A percentile compares a stretch with the other conserved stretches of the same genome.
phyloP scores from a whole-genome alignment of 176 grass and related monocot species.

The Aegilops speltoides region DNA sequence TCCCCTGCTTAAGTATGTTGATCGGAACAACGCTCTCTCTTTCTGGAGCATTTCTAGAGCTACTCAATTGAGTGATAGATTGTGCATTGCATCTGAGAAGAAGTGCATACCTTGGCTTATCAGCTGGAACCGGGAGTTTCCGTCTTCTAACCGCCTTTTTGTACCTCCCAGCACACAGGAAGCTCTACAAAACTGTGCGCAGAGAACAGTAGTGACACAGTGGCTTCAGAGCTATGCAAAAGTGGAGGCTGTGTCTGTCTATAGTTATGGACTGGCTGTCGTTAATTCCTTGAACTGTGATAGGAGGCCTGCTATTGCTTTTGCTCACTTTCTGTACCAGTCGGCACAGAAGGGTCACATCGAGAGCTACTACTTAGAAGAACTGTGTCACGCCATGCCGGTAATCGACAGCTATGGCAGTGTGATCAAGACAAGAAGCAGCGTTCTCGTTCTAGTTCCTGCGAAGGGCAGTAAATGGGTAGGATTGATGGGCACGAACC shows the following conservation, averaged over 20 bases:
- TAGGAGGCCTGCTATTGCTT: conserved; percentile 31
- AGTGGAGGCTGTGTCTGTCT: conserved; percentile 34
- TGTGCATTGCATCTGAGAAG: conserved; percentile 48
- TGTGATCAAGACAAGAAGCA: conserved; percentile 6
- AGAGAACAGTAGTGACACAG: background rate
- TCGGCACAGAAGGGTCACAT: conserved; percentile 11
- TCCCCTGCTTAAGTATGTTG: conserved; percentile 56
- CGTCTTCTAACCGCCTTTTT: conserved; percentile 31
- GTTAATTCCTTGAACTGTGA: conserved; percentile 5
- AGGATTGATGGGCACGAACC: conserved; percentile 56
- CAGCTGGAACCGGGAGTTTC: conserved; percentile 53
- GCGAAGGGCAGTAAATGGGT: conserved; percentile 68
- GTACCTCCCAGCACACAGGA: conserved; percentile 35
- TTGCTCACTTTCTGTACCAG: conserved; percentile 61
- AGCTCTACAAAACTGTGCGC: background rate
- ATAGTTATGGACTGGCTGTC: conserved; percentile 27
- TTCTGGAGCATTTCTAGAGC: conserved; percentile 45
- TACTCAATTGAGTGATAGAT: background rate
- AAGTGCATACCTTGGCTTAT: conserved; percentile 45
- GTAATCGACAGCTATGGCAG: conserved; percentile 45
- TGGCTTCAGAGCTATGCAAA: conserved; percentile 43
- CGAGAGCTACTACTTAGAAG: background rate
- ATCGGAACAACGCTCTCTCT: conserved; percentile 23
- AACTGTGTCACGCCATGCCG: conserved; percentile 25
- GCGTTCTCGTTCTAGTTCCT: conserved; percentile 60